A percentile compares a stretch with the other conserved stretches of the same genome.
These are phyloP conservation scores for Colletotrichum horii DNA, from an alignment of 2,329 filamentous ascomycete species.

Conservation along the genomic window DNA sequence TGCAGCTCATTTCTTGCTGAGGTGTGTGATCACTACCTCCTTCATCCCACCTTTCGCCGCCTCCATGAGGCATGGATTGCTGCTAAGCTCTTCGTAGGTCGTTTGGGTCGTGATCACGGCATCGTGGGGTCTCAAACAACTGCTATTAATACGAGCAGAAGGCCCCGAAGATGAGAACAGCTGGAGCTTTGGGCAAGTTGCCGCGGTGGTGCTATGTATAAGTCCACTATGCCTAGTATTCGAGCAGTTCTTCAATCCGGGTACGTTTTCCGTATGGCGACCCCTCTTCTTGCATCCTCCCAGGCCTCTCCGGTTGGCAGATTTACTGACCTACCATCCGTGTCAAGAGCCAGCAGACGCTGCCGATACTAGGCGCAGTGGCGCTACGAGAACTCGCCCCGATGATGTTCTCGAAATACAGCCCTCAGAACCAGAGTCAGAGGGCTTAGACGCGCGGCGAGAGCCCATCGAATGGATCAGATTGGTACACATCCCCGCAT, in stretches of 20 bases:
- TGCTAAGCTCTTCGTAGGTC: background rate
- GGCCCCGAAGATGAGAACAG: background rate
- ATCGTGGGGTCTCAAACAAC: background rate
- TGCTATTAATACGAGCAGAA: background rate
- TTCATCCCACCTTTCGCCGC: fast-evolving
- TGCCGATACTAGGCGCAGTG: background rate
- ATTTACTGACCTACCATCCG: background rate
- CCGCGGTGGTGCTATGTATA: background rate
- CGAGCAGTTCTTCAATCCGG: background rate
- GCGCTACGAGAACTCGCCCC: fast-evolving
- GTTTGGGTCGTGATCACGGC: background rate
- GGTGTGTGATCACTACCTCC: fast-evolving
- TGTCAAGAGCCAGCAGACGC: background rate
- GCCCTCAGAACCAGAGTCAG: background rate
- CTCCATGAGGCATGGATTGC: fast-evolving
- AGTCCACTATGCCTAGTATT: background rate
- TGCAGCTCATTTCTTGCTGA: background rate
- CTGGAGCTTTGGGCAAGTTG: background rate
- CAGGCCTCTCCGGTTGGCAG: fast-evolving
- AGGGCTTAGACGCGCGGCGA: background rate
- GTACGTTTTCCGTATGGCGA: background rate
- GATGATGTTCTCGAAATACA: fast-evolving
- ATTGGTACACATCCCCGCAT: background rate
- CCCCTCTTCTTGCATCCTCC: background rate
- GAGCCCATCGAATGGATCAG: background rate